These are phyloP conservation scores for Apiospora aurea DNA, from an alignment of 2,329 filamentous ascomycete species.

Conservation along the genomic window DNA sequence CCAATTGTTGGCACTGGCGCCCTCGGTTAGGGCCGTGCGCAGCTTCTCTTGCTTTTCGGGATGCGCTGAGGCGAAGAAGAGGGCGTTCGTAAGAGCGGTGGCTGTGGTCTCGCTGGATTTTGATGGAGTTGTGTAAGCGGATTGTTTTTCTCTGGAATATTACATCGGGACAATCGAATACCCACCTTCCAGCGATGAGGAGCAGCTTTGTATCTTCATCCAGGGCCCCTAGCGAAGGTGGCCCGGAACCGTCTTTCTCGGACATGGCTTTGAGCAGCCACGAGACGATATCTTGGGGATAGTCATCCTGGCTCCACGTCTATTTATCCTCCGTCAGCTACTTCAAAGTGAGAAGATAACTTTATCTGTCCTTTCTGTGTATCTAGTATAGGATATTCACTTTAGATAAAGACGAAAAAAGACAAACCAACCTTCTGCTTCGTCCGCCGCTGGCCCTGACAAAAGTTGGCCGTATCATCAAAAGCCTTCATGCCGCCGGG, in stretches of 20 bases:
- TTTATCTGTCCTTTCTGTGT: not conserved
- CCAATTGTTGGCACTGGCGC: conserved; percentile 36
- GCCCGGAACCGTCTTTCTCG: conserved; percentile 45
- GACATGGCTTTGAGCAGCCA: conserved; percentile 48
- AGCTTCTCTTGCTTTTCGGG: conserved; percentile 40
- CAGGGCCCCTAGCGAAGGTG: conserved; percentile 40
- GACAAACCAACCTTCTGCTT: conserved; percentile 38
- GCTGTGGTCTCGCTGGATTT: conserved; percentile 45
- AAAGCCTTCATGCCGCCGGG: conserved; percentile 38
- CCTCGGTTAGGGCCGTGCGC: conserved; percentile 38
- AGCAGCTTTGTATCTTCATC: conserved; percentile 43
- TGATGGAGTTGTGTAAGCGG: not conserved
- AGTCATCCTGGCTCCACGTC: conserved; percentile 31
- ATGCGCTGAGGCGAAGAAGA: conserved; percentile 44
- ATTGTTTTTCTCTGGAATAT: not conserved
- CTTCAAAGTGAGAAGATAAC: not conserved
- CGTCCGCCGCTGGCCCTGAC: not conserved
- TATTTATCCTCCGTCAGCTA: not conserved
- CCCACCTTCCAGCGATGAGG: conserved; percentile 39
- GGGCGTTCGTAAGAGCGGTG: conserved; percentile 37
- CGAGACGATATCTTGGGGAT: conserved; percentile 46
- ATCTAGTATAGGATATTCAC: not conserved
- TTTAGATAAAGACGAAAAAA: not conserved
- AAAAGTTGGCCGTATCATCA: not conserved
- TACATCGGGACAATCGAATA: not conserved